A percentile compares a stretch with the other conserved stretches of the same genome.
Conservation (phyloP, 2,329 filamentous ascomycete species). For the Blastomyces emzantsi region DNA sequence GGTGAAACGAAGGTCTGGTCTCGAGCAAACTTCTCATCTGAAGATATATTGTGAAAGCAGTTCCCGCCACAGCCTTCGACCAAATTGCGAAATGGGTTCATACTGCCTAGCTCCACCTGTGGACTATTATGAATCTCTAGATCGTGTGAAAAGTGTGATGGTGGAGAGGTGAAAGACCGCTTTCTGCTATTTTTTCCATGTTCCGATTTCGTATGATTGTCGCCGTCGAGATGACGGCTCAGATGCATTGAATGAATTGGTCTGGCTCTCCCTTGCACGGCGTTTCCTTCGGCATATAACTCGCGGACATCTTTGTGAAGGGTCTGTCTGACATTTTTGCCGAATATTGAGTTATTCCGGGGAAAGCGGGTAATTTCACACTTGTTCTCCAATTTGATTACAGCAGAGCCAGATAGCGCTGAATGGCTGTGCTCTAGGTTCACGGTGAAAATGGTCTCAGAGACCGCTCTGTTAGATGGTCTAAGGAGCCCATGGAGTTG, state of each 20-base stretch:
- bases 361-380: constrained; percentile 19
- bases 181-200: neutral
- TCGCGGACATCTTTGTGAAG: neutral
- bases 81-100: constrained; percentile 11
- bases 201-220: neutral
- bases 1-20: neutral
- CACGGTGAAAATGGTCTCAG: constrained; percentile 22
- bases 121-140: neutral
- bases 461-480: constrained; percentile 12
- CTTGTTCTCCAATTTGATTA: constrained; percentile 19
- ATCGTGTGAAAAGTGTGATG: neutral
- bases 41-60: neutral
- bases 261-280: neutral
- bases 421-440: constrained; percentile 27
- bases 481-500: constrained; percentile 26
- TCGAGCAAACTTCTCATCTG: neutral
- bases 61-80: neutral
- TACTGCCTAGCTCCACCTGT: constrained; percentile 4
- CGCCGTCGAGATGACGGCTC: neutral
- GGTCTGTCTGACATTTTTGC: neutral
- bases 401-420: constrained; percentile 20
- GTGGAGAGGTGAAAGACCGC: neutral
- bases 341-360: neutral
- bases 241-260: constrained; percentile 3
- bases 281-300: neutral